Evolutionary conservation across 1,139 yeast species (phyloP), one percentile per base, ranked within the genome.

Genomic region (Sugiyamaella paludigena): DNA sequence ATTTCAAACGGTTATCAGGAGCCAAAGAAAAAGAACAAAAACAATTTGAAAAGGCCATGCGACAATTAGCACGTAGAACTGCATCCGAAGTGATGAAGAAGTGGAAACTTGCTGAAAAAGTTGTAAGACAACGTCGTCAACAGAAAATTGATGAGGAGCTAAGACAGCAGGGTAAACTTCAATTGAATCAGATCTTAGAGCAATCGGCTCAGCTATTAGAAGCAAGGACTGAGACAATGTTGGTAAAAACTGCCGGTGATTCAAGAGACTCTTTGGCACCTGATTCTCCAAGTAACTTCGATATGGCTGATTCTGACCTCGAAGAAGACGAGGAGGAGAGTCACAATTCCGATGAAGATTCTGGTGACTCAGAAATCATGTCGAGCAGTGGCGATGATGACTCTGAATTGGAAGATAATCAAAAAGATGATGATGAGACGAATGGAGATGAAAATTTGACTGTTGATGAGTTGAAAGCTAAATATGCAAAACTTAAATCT

Each of bases 21-120:
- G 96, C 95, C 40, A 89, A 87, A 56, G 98, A 92, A 57, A 79
- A 95, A 54, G 78, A 82, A 52, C 77, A 78, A 15, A 91, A 87
- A 58, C 85, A 76, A 56, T 80, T 80, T 52, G 73, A 70, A 41
- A 64, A 68, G 43, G 58, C 64, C 9, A 73, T 86, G 53, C 74
- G 77, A 50, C 80, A 78, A 50, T 69, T 91, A 32, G 95, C 97
- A 29, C 80, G 89, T 58, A 76, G 82, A 49, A 87, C 95, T 0
- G 83, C 87, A 1, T 84, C 81, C 57, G 91, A 92, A 33, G 96
- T 92, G 8, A 84, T 84, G 69, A 88, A 84, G 64, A 83, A 95
- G 63, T 94, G 99, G 99, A 72, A 76, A 27, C 77, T 91, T 49
- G 98, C 98, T 2, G 87, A 84, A 55, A 89, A 87, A 63, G 97